These are phyloP conservation scores for Cochlearia excelsa DNA, from an alignment of 345 rosid species.

Conservation along the genomic window DNA sequence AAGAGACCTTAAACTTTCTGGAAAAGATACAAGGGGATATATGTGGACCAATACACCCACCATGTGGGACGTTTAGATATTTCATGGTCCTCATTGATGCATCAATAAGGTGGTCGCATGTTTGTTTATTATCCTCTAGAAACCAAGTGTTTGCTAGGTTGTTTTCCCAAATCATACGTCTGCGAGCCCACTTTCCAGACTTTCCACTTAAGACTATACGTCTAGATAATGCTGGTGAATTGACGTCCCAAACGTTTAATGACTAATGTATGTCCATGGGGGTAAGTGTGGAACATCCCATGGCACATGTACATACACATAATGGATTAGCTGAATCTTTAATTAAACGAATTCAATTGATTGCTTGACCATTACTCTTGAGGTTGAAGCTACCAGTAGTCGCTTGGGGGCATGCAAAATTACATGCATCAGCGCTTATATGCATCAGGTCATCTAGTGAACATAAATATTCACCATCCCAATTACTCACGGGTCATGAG, in stretches of 20 bases:
- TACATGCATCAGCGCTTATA: not conserved
- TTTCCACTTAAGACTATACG: not conserved
- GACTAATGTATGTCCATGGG: not conserved
- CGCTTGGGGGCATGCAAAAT: not conserved
- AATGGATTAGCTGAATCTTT: not conserved
- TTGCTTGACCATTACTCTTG: not conserved
- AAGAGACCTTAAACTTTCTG: not conserved
- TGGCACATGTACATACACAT: not conserved
- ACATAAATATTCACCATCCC: not conserved
- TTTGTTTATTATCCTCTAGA: not conserved
- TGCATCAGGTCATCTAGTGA: not conserved
- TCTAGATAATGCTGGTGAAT: not conserved
- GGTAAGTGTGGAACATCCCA: not conserved
- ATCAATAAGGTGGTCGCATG: not conserved
- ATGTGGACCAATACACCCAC: no score
- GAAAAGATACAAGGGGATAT: not conserved
- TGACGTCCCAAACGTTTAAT: not conserved
- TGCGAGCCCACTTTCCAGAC: not conserved
- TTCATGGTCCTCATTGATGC: not conserved
- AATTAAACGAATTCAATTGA: not conserved
- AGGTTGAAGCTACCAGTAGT: not conserved
- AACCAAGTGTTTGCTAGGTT: not conserved
- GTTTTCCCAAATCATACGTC: not conserved
- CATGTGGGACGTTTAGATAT: not conserved
- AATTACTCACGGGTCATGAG: not conserved